Evolutionary conservation across 2,329 filamentous ascomycete species (phyloP).

Genomic region (Xylariomycetidae sp.): DNA sequence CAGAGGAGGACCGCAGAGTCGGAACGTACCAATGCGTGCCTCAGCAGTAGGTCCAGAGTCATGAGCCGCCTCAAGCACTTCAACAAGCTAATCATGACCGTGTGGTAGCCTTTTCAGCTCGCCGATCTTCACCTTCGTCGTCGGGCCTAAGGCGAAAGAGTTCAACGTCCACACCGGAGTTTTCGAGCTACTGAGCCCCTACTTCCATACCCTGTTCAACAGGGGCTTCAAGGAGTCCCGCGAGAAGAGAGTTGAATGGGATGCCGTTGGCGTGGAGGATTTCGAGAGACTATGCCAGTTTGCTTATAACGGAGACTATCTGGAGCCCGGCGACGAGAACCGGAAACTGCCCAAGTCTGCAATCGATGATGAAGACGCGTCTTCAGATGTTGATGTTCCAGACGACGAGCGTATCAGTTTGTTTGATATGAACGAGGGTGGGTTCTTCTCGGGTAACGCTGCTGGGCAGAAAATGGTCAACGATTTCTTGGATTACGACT

Average conservation of each 20-base stretch:
- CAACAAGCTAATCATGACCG: too few species aligned
- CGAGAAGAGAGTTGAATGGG: background rate
- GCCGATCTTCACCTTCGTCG: background rate
- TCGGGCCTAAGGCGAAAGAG: background rate
- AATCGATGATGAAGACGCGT: too few species aligned
- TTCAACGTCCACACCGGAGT: background rate
- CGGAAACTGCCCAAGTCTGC: too few species aligned
- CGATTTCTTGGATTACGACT: background rate
- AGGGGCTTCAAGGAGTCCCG: background rate
- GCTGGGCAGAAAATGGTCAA: background rate
- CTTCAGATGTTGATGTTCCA: too few species aligned
- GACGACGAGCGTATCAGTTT: too few species aligned
- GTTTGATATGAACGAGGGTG: background rate
- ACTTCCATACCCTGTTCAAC: background rate
- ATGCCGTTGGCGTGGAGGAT: background rate
- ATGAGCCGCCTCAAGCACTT: too few species aligned
- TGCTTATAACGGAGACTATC: background rate
- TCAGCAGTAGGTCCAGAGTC: too few species aligned
- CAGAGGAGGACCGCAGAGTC: too few species aligned
- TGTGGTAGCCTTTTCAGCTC: too few species aligned
- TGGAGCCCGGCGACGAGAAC: background rate
- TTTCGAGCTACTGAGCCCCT: background rate
- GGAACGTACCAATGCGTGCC: too few species aligned
- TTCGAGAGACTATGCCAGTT: background rate
- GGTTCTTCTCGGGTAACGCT: background rate